A percentile compares a stretch with the other conserved stretches of the same genome.
These are phyloP conservation scores for Oryza officinalis DNA, from an alignment of 176 grass and related monocot species.

Conservation along the genomic window DNA sequence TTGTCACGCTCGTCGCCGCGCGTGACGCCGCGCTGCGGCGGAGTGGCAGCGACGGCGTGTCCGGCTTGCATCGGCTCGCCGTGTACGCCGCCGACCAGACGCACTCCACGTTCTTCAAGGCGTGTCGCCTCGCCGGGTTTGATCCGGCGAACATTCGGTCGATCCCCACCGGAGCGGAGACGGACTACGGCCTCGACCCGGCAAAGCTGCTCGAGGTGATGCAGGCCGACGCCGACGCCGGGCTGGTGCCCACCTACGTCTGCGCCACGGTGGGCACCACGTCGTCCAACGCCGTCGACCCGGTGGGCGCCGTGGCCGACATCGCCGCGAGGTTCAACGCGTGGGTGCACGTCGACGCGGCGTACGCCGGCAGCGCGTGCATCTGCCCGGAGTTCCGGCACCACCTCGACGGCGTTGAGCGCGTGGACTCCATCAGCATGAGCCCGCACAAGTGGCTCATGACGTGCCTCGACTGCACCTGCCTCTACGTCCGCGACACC, in stretches of 20 bases:
- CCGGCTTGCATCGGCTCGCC: not conserved
- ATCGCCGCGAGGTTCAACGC: constrained; percentile 22
- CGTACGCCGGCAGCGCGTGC: constrained; percentile 56
- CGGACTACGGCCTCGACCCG: constrained; percentile 41
- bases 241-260: constrained; percentile 54
- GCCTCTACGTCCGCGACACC: constrained; percentile 38
- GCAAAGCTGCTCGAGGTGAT: constrained; percentile 16
- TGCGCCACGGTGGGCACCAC: constrained; percentile 63
- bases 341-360: constrained; percentile 60
- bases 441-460: constrained; percentile 58
- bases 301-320: constrained; percentile 30
- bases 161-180: constrained; percentile 15
- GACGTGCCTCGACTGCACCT: constrained; percentile 50
- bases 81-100: constrained; percentile 60
- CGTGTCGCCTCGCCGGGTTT: constrained; percentile 50
- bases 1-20: constrained; percentile 50
- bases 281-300: constrained; percentile 55
- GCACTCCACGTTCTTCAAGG: constrained; percentile 60
- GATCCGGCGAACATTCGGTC: constrained; percentile 33
- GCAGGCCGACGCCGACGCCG: constrained; percentile 32
- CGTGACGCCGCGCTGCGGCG: constrained; percentile 35
- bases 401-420: constrained; percentile 49
- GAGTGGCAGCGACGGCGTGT: not conserved
- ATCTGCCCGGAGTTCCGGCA: constrained; percentile 67
- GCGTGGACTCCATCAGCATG: constrained; percentile 42